Base-by-base conservation (phyloP, 495 filamentous ascomycete genomes). In the Barbatosphaeria neglecta region DNA sequence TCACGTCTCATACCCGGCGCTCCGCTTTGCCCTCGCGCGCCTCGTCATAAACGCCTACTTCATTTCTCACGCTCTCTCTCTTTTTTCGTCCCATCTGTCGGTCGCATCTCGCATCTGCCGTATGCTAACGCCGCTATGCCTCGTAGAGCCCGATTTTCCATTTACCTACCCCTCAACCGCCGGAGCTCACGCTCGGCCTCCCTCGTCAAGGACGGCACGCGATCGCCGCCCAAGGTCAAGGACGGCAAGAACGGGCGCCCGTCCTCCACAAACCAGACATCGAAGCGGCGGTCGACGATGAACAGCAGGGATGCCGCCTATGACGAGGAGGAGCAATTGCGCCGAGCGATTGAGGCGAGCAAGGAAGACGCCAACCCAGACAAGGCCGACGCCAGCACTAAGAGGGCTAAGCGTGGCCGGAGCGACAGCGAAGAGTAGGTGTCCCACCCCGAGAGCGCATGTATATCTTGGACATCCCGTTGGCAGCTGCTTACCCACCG, bases 231-330 rank as follows among this genome's bases (percentile, higher is more conserved):
- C 51, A 69, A 71, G 59, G 69, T 62, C 54, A 75, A 55, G 58
- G 72, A 58, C 46, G 52, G 50, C 2, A 73, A 74, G 52, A 66
- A 57, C 52, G 67, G 67, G 24, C 70, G 72, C 11, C 58, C 64
- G 23, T 60, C 71, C 27, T 69, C 70, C 1, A 66, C 62, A 25
- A 66, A 62, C 42, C 67, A 70, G 40, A 64, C 70, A n/a, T 74
- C 75, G 20, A 96, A 96, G 58, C 81, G 92, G 45, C 81, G 92
- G 15, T 94, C 90, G 22, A 99, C 92, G 8, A 95, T 97, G 87
- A 95, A 97, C 57, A 97, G 93, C 61, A 79, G 90, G 44, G 87
- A 90, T 59, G 90, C 92, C 42, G 89, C 86, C 6, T 96, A 96
- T 58, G 90, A 97, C 52, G 90, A 95, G 65, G 89, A 94, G 51